Base-by-base conservation (phyloP, 2,329 filamentous ascomycete genomes). In the Aspergillus sp. region DNA sequence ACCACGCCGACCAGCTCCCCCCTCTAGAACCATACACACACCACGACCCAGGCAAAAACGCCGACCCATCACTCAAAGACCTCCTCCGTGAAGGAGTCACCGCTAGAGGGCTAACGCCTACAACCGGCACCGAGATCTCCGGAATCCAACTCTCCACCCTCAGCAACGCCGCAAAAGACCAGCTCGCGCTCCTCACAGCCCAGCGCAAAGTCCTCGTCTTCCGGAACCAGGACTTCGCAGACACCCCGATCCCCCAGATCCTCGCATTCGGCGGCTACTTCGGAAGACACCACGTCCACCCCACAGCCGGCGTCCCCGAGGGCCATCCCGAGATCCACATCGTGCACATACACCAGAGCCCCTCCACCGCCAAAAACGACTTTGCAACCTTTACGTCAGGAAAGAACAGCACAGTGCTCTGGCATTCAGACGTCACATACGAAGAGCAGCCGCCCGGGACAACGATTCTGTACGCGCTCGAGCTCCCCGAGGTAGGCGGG, bases 371-470 rank as follows among this genome's bases (percentile, higher is more conserved):
- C 62, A 85, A 88, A 60, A 84, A 82, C 15, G 81, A 79, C 2
- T 79, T 78, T n/a, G 76, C 83, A 37, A 77, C 83, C 45, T 88
- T 87, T 72, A 86, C 90, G 64, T 75, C 81, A 47, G 84, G 83
- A 39, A 82, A 89, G 17, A 91, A 89, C 3, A 92, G 86, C 73
- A 90, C 86, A 3, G 86, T 93, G 0, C 88, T 89, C 3, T 96
- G 91, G 91, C 91, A 96, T 75, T 89, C 87, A 0, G 91, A 96
- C 66, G 87, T 96, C 1, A 90, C 88, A 0, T 96, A 95, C 70
- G 92, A 96, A 78, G 77, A 84, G 62, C 91, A 96, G 75, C 91
- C 91, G 2, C 91, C 91, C 0, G 90, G 91, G n/a, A 96, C 91
- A 0, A 96, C 92, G 0, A 95, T 96, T 73, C 75, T 96, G 35